Percentiles rank a stretch among this genome's conserved stretches.
phyloP scores from a whole-genome alignment of 768 basidiomycete genomes.

The Leccinum uliginosum region DNA sequence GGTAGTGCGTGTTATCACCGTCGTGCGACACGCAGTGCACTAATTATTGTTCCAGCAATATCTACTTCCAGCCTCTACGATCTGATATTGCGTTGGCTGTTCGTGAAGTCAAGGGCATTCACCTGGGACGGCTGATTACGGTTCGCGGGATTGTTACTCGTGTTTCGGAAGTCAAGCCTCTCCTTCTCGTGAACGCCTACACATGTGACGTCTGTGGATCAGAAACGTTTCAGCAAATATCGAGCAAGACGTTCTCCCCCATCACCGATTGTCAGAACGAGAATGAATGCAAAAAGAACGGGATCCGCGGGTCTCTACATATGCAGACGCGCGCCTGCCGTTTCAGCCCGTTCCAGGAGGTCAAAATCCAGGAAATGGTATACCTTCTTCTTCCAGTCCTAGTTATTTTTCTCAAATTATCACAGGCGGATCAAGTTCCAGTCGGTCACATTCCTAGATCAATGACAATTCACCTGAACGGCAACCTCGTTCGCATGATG shows the following conservation, averaged over 20 bases:
- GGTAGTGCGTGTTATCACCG: conserved; percentile 73
- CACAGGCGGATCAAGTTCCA: conserved; percentile 95
- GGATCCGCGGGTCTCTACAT: conserved; percentile 83
- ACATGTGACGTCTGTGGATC: conserved; percentile 98
- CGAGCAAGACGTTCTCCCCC: conserved; percentile 85
- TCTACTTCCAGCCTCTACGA: conserved; percentile 89
- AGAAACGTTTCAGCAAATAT: conserved; percentile 97
- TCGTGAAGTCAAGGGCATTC: conserved; percentile 79
- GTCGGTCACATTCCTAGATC: conserved; percentile 98
- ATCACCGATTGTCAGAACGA: conserved; percentile 85
- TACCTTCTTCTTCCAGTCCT: conserved; percentile 5
- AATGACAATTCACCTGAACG: conserved; percentile 95
- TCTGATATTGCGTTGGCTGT: conserved; percentile 80
- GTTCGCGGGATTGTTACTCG: conserved; percentile 98
- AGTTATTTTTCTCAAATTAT: conserved; percentile 9
- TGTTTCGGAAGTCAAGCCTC: conserved; percentile 97
- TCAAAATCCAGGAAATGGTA: conserved; percentile 99
- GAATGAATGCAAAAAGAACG: conserved; percentile 80
- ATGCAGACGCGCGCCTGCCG: conserved; percentile 99
- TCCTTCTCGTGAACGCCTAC: conserved; percentile 95
- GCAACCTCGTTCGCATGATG: conserved; percentile 83
- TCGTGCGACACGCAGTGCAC: background rate
- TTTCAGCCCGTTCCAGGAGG: conserved; percentile 97
- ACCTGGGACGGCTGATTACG: conserved; percentile 92
- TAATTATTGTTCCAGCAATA: conserved; percentile 55